Base-by-base conservation (phyloP, 768 basidiomycete species). In the Chalciporus sphaerocephalus region DNA sequence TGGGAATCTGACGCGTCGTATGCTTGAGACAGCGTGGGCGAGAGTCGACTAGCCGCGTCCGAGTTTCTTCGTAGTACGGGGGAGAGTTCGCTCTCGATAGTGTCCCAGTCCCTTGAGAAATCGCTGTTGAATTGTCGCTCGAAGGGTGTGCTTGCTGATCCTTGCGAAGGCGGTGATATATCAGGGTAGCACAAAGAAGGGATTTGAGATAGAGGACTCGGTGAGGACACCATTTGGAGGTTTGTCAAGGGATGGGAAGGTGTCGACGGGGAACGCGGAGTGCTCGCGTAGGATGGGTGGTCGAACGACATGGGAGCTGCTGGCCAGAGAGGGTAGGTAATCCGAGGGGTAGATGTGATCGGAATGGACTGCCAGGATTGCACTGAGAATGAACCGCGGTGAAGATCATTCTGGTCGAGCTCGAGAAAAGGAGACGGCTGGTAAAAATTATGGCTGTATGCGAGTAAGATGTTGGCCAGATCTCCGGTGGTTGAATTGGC, bases 81-180 rank as follows among this genome's bases (percentile, higher is more conserved):
- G 21, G 64, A 65, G 4, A 57, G 35, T 6, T 56, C 58, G 6
- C 44, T 42, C 17, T 50, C 40, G 38, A 27, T 20, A 30, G 13
- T 36, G 44, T 24, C 51, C 61, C 54, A 65, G 28, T 46, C 53
- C 16, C 36, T 52, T 35, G 56, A 36, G 17, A 55, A 51, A 34
- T 59, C 38, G 42, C 44, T 39, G 16, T 18, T n/a, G 33, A 67
- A 65, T 28, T 63, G 63, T 24, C 53, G 54, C 23, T 63, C 64
- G 13, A 65, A 65, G 7, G 64, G 61, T 1, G 64, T 59, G 21
- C 52, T 56, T 49, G 42, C 52, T 15, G 53, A 46, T 40, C 50
- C 61, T 36, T 54, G 60, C 23, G 51, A 54, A 30, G 58, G 65
- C 0, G 61, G 64, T 9, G 65, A 65, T 35, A 67, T 54, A 13